Evolutionary conservation across 2,329 filamentous ascomycete genomes (phyloP).

Genomic region (Xylaria sp.): DNA sequence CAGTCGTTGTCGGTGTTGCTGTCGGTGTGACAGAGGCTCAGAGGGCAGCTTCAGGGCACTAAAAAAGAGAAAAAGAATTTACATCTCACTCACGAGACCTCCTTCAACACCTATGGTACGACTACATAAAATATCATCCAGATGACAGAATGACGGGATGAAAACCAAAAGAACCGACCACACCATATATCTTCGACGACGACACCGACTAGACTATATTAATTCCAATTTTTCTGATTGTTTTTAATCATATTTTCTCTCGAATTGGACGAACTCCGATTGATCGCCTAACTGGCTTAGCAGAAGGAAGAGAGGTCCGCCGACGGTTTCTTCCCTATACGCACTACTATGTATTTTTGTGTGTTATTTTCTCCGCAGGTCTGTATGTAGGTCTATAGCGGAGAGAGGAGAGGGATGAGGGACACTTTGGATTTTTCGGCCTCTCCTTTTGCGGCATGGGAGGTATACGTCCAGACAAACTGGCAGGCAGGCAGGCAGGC

Average conservation of each 20-base stretch:
- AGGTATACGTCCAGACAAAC: neutral
- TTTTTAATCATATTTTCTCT: slow-evolving; percentile 18
- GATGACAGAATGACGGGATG: slow-evolving; percentile 8
- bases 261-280: neutral
- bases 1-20: slow-evolving; percentile 61
- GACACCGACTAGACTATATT: slow-evolving; percentile 28
- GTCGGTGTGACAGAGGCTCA: slow-evolving; percentile 34
- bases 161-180: slow-evolving; percentile 8
- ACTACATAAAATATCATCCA: neutral
- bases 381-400: slow-evolving; percentile 8
- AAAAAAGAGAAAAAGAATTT: neutral
- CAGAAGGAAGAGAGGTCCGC: slow-evolving; percentile 1
- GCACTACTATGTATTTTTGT: slow-evolving; percentile 28
- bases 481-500: slow-evolving; percentile 8
- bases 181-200: slow-evolving; percentile 9
- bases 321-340: slow-evolving; percentile 10
- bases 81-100: neutral
- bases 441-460: slow-evolving; percentile 4
- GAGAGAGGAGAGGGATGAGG: neutral
- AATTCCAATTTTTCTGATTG: slow-evolving; percentile 19
- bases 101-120: neutral
- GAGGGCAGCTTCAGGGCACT: slow-evolving; percentile 23
- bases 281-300: slow-evolving; percentile 1
- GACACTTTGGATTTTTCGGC: slow-evolving; percentile 26
- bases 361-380: slow-evolving; percentile 10